Evolutionary conservation across 2,329 filamentous ascomycete species (phyloP).

Genomic region (Epichloe bromicola): DNA sequence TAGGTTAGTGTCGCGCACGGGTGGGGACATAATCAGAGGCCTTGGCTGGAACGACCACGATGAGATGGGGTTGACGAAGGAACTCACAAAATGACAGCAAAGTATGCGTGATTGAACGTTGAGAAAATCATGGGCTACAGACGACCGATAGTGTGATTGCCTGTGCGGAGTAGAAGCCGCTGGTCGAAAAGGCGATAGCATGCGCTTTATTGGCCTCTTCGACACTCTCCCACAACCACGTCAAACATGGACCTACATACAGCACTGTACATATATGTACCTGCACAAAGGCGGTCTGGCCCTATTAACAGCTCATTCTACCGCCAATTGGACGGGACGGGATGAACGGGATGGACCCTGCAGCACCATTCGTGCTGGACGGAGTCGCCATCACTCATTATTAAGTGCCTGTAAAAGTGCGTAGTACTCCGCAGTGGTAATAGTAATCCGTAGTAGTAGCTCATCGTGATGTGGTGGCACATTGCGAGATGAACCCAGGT

Average conservation of each 20-base stretch:
- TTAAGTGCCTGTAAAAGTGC: neutral
- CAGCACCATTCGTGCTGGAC: neutral
- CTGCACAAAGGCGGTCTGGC: neutral
- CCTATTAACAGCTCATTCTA: neutral
- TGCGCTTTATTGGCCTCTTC: neutral
- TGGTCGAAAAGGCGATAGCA: neutral
- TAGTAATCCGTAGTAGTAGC: neutral
- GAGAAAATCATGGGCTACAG: neutral
- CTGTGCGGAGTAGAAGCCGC: too few species aligned
- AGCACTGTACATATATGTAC: too few species aligned
- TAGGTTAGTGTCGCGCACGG: neutral
- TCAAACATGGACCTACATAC: neutral
- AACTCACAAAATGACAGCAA: neutral
- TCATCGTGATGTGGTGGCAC: slow-evolving; percentile 2
- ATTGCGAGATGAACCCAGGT: neutral
- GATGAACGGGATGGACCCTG: neutral
- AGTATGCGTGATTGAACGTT: neutral
- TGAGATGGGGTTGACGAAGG: neutral
- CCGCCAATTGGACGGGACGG: neutral
- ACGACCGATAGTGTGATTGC: too few species aligned
- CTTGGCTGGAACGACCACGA: too few species aligned
- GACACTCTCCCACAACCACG: neutral
- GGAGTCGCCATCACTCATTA: neutral
- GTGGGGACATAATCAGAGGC: neutral
- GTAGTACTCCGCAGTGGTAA: neutral